Base-by-base conservation (phyloP, 192 early-diverging fungal species). In the Paraglomus brasilianum region DNA sequence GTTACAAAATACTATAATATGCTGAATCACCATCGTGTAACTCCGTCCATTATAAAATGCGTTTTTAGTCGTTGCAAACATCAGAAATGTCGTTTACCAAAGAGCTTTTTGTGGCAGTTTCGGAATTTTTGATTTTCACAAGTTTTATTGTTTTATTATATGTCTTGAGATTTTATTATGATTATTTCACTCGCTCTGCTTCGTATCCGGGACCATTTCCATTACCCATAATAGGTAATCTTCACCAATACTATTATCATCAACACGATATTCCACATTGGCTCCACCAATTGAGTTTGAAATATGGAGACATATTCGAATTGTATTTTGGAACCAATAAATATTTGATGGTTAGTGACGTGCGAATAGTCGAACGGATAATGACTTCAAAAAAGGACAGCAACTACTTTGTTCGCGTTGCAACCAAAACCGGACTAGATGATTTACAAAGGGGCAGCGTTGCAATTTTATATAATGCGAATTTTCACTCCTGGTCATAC, bases 291-390 rank as follows among this genome's bases (percentile, higher is more conserved):
- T 43, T 60, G n/a, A 60, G 40, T 43, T 60, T 39, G 58, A 60
- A 60, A 43, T 60, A 60, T 60, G 58, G 58, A 17, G 38, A 60
- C 43, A 42, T 60, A 42, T 60, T 60, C 39, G 58, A 60, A 42
- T 40, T 60, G 0, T 60, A 60, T 17, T 60, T 60, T 60, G 58
- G 58, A 1, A 11, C 58, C 10, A n/a, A 19, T 60, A 60, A 19
- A 60, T 15, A 60, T 60, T 60, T 60, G n/a, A 60, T 60, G 58
- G 43, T 60, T 40, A 60, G 58, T 60, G 40, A 60, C n/a, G 17
- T 36, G 21, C 36, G 36, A 24, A 17, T 60, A 7, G 38, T 60
- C 17, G 58, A 60, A 60, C 24, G 39, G n/a, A 17, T 60, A 17
- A 60, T 60, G 58, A 60, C n/a, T 17, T 11, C 58, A 17, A 9